phyloP scores from a whole-genome alignment of 768 basidiomycete species.

The Russula sp. region DNA sequence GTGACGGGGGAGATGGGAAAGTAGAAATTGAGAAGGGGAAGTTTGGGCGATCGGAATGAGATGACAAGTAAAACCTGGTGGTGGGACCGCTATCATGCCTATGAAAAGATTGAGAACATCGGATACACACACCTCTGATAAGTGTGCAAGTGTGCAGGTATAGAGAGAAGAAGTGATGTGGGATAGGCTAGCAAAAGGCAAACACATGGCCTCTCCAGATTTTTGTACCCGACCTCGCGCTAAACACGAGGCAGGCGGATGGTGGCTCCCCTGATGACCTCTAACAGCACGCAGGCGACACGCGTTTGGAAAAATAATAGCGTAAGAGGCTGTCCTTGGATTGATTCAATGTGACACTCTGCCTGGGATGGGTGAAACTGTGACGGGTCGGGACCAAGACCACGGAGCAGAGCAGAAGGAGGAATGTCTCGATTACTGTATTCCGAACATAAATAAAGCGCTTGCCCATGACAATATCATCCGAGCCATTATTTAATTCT shows the following conservation, averaged over 20 bases:
- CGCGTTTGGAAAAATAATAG: conserved; percentile 27
- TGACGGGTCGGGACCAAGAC: background rate
- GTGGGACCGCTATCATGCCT: conserved; percentile 10
- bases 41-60: conserved; percentile 24
- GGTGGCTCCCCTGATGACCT: conserved; percentile 27
- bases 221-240: conserved; percentile 28
- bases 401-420: background rate
- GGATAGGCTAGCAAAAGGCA: conserved; percentile 24
- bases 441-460: background rate
- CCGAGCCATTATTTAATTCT: conserved; percentile 1
- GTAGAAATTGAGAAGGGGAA: conserved; percentile 15
- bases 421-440: no score
- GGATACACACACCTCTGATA: conserved; percentile 24
- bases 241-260: conserved; percentile 23
- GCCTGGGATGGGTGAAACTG: background rate
- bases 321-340: conserved; percentile 20
- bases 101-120: conserved; percentile 19
- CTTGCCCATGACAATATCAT: no score
- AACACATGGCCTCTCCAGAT: conserved; percentile 25
- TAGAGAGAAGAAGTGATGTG: conserved; percentile 18
- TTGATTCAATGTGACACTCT: background rate
- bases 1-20: conserved; percentile 23
- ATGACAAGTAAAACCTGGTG: conserved; percentile 10
- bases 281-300: conserved; percentile 24
- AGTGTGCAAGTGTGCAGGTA: conserved; percentile 19